These are phyloP conservation scores for Lactarius tabidus DNA, from an alignment of 768 basidiomycete genomes.

Conservation along the genomic window DNA sequence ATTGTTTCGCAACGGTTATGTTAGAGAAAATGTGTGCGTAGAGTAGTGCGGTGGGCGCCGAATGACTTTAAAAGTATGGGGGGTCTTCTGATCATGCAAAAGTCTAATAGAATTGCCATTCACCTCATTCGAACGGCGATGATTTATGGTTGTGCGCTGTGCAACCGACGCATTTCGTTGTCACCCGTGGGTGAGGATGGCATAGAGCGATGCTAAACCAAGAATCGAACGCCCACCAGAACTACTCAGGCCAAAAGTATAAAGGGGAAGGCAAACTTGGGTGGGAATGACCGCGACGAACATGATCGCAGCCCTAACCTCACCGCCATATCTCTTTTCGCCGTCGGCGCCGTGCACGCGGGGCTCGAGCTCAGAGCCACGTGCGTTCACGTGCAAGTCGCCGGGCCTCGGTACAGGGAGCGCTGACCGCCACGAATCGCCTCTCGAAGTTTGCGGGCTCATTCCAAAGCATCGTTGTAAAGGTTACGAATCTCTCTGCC, in stretches of 20 bases:
- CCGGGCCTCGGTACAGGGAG: constrained; percentile 50
- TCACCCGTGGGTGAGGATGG: background rate
- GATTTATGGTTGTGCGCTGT: too few relatives aligned
- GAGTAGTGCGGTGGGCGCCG: too few relatives aligned
- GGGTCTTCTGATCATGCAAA: too few relatives aligned
- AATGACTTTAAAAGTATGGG: too few relatives aligned
- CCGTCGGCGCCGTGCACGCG: background rate
- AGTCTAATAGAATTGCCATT: too few relatives aligned
- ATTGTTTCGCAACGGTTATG: too few relatives aligned
- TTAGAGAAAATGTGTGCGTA: too few relatives aligned
- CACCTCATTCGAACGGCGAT: too few relatives aligned
- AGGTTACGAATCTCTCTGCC: constrained; percentile 44
- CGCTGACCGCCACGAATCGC: too few relatives aligned
- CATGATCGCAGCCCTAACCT: background rate
- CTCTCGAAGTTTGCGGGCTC: constrained; percentile 46
- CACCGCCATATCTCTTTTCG: background rate
- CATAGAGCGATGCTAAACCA: background rate
- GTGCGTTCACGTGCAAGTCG: constrained; percentile 50
- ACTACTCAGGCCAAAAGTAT: background rate
- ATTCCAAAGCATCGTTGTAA: constrained; percentile 54
- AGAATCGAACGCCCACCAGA: too few relatives aligned
- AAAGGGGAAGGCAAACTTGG: background rate
- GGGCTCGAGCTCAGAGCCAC: constrained; percentile 29
- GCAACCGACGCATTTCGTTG: background rate
- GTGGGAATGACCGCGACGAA: background rate